Evolutionary conservation across 2,329 filamentous ascomycete species (phyloP), one percentile per base, ranked within the genome.

Genomic region (Xylariaceae sp.): DNA sequence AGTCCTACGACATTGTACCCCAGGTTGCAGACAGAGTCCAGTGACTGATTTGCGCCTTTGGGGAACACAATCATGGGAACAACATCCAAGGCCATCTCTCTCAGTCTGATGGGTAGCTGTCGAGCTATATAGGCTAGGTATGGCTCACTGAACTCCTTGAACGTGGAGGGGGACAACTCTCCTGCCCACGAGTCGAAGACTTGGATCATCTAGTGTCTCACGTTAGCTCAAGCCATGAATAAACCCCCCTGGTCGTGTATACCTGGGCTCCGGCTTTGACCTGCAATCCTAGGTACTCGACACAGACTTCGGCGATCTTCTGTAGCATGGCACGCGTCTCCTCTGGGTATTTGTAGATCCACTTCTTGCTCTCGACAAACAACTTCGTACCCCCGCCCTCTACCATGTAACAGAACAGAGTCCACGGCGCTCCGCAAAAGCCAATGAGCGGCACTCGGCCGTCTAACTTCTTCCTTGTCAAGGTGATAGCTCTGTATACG

Each of bases 131-230:
- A 85, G 41, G 81, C 81, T 49, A 99, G 79, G 68, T 92, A 96
- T 1, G 94, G 94, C 61, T 94, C 81, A 2, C 89, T 86, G 70
- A 97, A 95, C 52, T 86, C 78, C 67, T 86, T 86, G 76, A 96
- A 99, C 0, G 88, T 84, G 6, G 82, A 73, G 1, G 94, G 92
- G 8, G 88, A 91, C 43, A 99, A 79, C 74, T 99, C 94, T 40
- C 91, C 92, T 1, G 94, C 94, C 92, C 94, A 99, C 0, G 92
- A 97, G 70, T 99, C 94, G 67, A 99, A 99, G 12, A 99, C 90
- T 79, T 97, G 94, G 26, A 97, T 78, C 68, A 96, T 82, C 85
- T 89, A 56, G 21, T 43, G 3, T 47, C 49, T 40, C 54, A 48
- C 39, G 47, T 58, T 45, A 52, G 40, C 26, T 15, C 7, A 29